These are phyloP conservation scores for Acer negundo DNA, from an alignment of 345 rosid genomes.

Conservation along the genomic window DNA sequence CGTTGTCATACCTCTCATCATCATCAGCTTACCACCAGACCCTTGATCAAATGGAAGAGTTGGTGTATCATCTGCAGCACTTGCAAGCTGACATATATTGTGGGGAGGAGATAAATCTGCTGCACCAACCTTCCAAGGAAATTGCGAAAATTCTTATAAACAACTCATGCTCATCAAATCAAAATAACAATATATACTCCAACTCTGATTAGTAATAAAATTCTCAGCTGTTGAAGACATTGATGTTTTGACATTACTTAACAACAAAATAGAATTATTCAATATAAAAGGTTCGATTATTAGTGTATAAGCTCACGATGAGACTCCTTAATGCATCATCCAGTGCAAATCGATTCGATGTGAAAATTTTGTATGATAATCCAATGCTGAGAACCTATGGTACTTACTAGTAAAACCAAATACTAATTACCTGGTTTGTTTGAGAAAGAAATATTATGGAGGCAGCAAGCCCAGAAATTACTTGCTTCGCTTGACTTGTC, in stretches of 20 bases:
- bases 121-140: conserved; percentile 59
- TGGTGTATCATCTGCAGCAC: conserved; percentile 40
- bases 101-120: conserved; percentile 39
- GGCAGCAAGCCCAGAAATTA: conserved; percentile 66
- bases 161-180: not conserved
- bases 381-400: not conserved
- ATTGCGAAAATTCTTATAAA: conserved; percentile 13
- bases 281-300: no score
- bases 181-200: no score
- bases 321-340: not conserved
- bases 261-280: not conserved
- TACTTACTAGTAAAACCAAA: conserved; percentile 7
- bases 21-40: conserved; percentile 65
- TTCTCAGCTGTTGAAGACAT: not conserved
- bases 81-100: conserved; percentile 64
- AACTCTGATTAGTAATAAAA: not conserved
- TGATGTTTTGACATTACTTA: not conserved
- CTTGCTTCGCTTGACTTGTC: conserved; percentile 32
- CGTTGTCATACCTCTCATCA: conserved; percentile 94
- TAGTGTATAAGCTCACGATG: no score
- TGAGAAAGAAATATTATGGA: conserved; percentile 61
- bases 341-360: not conserved
- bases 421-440: conserved; percentile 58
- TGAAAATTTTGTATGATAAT: not conserved
- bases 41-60: conserved; percentile 63